Percentiles rank a stretch among this genome's conserved stretches.
These are phyloP conservation scores for Citrus maxima DNA, from an alignment of 345 rosid genomes.

Conservation along the genomic window DNA sequence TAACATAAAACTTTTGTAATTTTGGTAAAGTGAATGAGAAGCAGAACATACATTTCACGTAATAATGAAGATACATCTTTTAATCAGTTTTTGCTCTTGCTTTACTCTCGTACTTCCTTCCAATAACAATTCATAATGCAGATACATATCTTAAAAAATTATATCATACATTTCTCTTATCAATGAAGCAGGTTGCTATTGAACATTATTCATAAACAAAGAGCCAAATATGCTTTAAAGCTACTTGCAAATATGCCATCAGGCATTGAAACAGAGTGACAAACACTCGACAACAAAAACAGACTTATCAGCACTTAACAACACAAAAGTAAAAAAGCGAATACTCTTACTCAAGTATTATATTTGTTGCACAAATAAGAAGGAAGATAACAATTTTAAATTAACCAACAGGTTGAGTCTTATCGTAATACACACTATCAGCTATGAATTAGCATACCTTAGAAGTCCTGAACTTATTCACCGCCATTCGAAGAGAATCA, in stretches of 20 bases:
- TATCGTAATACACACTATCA: background rate
- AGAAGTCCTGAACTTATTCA: conserved; percentile 66
- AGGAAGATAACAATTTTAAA: background rate
- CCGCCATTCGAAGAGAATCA: conserved; percentile 80
- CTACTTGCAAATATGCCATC: background rate
- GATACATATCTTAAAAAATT: background rate
- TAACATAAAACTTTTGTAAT: background rate
- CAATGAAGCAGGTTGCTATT: background rate
- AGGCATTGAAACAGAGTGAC: background rate
- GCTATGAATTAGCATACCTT: conserved; percentile 43
- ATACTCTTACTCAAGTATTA: background rate
- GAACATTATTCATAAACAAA: background rate
- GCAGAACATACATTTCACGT: background rate
- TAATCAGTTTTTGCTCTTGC: background rate
- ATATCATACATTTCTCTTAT: background rate
- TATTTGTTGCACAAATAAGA: background rate
- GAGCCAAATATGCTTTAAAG: background rate
- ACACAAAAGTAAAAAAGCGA: background rate
- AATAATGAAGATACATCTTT: background rate
- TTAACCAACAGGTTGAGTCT: background rate
- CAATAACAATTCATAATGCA: no score
- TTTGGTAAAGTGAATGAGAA: background rate
- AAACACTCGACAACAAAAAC: background rate
- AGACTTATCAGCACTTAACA: no score
- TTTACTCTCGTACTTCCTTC: background rate